phyloP scores from a whole-genome alignment of 768 basidiomycete genomes.

The Mrakia gelida region DNA sequence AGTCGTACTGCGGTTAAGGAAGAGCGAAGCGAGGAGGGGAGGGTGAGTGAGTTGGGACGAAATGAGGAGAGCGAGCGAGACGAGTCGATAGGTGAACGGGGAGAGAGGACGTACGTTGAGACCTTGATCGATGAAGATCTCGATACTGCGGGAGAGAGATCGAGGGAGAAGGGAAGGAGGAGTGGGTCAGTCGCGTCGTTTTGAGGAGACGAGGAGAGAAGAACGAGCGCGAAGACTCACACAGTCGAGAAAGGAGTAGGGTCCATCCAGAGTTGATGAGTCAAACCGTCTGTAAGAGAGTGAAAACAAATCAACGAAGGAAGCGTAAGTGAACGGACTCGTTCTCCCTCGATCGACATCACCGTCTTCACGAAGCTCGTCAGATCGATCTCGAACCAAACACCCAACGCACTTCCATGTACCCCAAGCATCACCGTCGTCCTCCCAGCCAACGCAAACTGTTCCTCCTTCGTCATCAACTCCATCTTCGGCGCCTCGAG shows the following conservation, averaged over 20 bases:
- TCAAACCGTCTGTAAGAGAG: background rate
- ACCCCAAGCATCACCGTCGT: conserved; percentile 18
- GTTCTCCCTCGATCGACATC: too few species aligned
- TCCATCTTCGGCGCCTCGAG: conserved; percentile 7
- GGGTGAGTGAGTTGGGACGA: too few species aligned
- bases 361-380: too few species aligned
- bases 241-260: conserved; percentile 12
- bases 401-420: background rate
- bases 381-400: too few species aligned
- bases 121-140: background rate
- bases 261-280: conserved; percentile 14
- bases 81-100: too few species aligned
- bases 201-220: background rate
- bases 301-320: too few species aligned
- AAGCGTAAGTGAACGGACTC: too few species aligned
- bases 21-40: too few species aligned
- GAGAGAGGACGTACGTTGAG: background rate
- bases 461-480: conserved; percentile 14
- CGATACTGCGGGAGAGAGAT: background rate
- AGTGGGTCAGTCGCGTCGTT: background rate
- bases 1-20: background rate
- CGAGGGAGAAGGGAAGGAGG: background rate
- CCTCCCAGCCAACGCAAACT: conserved; percentile 6
- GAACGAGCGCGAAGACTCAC: background rate
- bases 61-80: too few species aligned